Conservation (phyloP, 2,329 filamentous ascomycete species). For the Phyllosticta ampelicida region DNA sequence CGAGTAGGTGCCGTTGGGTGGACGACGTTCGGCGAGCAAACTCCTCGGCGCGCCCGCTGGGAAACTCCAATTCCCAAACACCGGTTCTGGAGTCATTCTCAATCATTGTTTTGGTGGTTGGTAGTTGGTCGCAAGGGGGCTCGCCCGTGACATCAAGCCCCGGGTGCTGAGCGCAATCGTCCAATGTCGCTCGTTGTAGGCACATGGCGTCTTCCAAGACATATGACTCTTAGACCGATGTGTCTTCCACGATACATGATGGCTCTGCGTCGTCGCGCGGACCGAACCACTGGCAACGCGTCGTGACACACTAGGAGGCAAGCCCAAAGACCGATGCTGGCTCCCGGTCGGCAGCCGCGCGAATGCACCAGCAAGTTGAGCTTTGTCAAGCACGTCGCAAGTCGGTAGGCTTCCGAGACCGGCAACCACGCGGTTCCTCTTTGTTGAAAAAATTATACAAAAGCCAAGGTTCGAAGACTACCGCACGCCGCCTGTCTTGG, state of each 20-base stretch:
- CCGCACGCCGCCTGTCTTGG: not conserved
- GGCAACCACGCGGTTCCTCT: not conserved
- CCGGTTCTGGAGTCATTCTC: not conserved
- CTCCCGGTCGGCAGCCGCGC: not conserved
- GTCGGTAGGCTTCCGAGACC: not conserved
- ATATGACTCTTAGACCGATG: not conserved
- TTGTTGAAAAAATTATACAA: too few relatives aligned
- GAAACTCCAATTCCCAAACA: not conserved
- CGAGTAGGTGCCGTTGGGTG: not conserved
- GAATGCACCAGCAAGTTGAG: not conserved
- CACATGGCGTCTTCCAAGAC: not conserved
- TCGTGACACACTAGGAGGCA: not conserved
- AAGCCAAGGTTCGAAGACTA: not conserved
- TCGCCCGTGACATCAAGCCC: not conserved
- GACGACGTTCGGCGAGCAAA: not conserved
- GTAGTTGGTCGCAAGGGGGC: not conserved
- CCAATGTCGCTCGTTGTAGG: not conserved
- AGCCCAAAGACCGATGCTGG: not conserved
- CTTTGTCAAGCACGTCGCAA: not conserved
- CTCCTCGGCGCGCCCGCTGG: not conserved
- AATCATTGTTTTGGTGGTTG: not conserved
- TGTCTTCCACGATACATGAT: not conserved
- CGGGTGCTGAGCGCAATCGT: not conserved
- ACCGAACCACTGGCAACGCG: not conserved
- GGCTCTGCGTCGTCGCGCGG: not conserved